A percentile compares a stretch with the other conserved stretches of the same genome.
These are phyloP conservation scores for Trichopus zeylanicus DNA, from an alignment of 116 monocot species.

Conservation along the genomic window DNA sequence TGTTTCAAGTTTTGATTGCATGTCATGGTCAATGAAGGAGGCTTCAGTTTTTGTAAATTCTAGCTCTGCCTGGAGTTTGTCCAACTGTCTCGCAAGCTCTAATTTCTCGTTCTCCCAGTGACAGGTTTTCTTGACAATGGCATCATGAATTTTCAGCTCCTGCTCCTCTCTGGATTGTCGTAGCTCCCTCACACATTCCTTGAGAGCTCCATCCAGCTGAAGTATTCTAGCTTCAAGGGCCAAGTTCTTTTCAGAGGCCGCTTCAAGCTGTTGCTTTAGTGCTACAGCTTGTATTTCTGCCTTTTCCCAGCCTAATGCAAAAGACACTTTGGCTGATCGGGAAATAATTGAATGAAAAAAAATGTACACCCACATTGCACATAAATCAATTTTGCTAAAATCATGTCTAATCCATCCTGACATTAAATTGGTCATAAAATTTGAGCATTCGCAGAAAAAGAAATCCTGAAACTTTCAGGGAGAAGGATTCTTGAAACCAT, in stretches of 20 bases:
- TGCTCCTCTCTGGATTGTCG: conserved; percentile 53
- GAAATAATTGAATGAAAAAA: neutral
- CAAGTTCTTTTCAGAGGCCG: conserved; percentile 35
- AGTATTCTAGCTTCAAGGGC: conserved; percentile 43
- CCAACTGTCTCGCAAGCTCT: conserved; percentile 33
- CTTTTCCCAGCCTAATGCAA: conserved; percentile 75
- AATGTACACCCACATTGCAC: neutral
- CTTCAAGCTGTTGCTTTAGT: conserved; percentile 57
- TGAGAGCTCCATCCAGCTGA: conserved; percentile 67
- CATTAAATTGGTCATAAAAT: too few relatives aligned
- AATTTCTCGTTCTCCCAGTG: conserved; percentile 59
- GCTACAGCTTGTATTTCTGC: conserved; percentile 49
- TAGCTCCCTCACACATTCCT: conserved; percentile 66
- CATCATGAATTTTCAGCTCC: conserved; percentile 52
- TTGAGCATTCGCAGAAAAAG: too few relatives aligned
- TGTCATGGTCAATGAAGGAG: conserved; percentile 13
- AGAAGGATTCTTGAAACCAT: too few relatives aligned
- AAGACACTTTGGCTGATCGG: neutral
- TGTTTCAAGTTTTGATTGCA: conserved; percentile 19
- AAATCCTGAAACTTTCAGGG: too few relatives aligned
- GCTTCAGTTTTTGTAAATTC: conserved; percentile 28
- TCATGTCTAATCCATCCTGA: too few relatives aligned
- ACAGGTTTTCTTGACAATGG: conserved; percentile 28
- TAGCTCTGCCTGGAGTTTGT: conserved; percentile 35
- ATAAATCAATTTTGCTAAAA: too few relatives aligned